These are phyloP conservation scores for Neonectria sp. DNA, from an alignment of 2,329 filamentous ascomycete species.

Conservation along the genomic window DNA sequence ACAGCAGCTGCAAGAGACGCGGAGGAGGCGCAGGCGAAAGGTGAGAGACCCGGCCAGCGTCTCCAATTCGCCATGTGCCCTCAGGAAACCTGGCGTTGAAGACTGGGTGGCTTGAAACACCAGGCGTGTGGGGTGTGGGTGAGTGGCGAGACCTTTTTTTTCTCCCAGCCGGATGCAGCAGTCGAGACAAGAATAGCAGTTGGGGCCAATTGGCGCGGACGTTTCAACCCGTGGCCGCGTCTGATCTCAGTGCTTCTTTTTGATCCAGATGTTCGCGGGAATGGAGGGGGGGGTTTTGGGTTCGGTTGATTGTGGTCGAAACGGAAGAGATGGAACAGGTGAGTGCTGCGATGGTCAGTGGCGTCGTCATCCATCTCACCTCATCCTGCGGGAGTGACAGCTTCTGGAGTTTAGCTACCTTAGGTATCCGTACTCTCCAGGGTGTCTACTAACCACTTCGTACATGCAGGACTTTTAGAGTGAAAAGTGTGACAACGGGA, in stretches of 20 bases:
- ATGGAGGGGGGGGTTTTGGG: not conserved
- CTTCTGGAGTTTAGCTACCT: not conserved
- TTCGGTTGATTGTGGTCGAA: not conserved
- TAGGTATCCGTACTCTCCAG: not conserved
- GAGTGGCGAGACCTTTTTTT: conserved; percentile 7
- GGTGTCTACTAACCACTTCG: not conserved
- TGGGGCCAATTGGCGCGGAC: conserved; percentile 11
- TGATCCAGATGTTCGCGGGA: not conserved
- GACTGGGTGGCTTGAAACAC: conserved; percentile 6
- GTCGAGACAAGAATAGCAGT: conserved; percentile 18
- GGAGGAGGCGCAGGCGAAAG: not conserved
- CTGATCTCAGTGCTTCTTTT: not conserved
- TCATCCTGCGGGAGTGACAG: conserved; percentile 1
- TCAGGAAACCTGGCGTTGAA: not conserved
- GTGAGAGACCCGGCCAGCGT: not conserved
- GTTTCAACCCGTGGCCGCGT: conserved; percentile 2
- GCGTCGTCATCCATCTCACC: conserved; percentile 5
- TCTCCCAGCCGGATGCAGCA: not conserved
- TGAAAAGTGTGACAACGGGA: conserved; percentile 6
- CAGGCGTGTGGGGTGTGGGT: conserved; percentile 2
- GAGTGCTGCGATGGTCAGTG: not conserved
- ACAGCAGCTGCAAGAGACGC: not conserved
- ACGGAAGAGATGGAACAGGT: conserved; percentile 4
- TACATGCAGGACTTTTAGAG: not conserved
- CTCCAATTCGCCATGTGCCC: not conserved